A percentile compares a stretch with the other conserved stretches of the same genome.
Evolutionary conservation across 140 eudicot genomes (phyloP).

Genomic region (Bidens hawaiensis): DNA sequence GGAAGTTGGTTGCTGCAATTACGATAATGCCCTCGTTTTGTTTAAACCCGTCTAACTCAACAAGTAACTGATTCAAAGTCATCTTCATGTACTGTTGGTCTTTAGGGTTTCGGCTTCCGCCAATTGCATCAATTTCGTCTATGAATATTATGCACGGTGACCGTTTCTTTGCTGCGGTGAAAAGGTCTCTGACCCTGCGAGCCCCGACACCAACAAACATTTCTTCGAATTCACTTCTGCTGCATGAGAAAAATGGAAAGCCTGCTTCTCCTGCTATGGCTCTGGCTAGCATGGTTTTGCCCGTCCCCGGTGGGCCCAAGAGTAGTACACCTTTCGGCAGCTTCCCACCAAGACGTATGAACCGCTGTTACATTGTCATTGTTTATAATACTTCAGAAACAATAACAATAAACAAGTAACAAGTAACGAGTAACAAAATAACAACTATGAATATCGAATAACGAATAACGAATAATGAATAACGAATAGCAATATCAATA

Average conservation of each 20-base stretch:
- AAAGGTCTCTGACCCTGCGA: conserved; percentile 86
- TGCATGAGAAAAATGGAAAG: conserved; percentile 90
- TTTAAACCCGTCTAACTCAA: too few species aligned
- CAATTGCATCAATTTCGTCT: conserved; percentile 94
- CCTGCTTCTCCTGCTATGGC: too few species aligned
- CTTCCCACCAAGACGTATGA: conserved; percentile 94
- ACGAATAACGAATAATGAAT: too few species aligned
- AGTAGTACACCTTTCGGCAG: conserved; percentile 95
- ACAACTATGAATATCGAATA: too few species aligned
- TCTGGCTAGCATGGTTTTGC: conserved; percentile 95
- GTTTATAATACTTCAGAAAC: background rate
- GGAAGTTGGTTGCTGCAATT: too few species aligned
- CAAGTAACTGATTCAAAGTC: too few species aligned
- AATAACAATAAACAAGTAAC: too few species aligned
- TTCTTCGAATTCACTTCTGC: conserved; percentile 96
- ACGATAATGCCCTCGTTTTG: too few species aligned
- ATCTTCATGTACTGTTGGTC: conserved; percentile 93
- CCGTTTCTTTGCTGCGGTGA: conserved; percentile 90
- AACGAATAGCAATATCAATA: too few species aligned
- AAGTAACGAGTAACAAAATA: too few species aligned
- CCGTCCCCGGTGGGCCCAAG: conserved; percentile 99
- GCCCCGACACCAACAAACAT: conserved; percentile 99
- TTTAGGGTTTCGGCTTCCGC: conserved; percentile 88
- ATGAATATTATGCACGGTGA: conserved; percentile 92
- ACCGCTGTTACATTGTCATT: conserved; percentile 30